Evolutionary conservation across 495 filamentous ascomycete species (phyloP).

Genomic region (Neurospora sp.): DNA sequence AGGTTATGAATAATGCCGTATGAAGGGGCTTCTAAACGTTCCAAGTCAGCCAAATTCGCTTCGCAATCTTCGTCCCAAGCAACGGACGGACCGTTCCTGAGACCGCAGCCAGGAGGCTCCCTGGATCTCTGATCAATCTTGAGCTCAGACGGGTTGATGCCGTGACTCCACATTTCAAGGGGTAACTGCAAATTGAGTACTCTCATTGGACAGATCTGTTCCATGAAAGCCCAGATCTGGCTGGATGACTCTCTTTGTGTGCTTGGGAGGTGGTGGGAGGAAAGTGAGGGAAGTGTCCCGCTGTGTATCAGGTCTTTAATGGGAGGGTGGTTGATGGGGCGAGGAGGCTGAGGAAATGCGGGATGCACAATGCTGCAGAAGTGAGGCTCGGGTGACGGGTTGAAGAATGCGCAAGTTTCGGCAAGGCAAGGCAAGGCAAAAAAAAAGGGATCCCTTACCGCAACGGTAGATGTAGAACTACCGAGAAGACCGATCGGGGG

Average conservation of each 20-base stretch:
- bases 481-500: conserved; percentile 30
- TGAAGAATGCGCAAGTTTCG: conserved; percentile 1
- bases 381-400: neutral
- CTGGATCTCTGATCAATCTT: neutral
- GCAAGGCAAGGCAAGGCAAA: neutral
- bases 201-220: neutral
- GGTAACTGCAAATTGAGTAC: neutral
- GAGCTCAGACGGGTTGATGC: neutral
- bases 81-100: neutral
- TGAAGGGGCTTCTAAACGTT: conserved; percentile 14
- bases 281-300: neutral
- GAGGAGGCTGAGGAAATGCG: neutral
- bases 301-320: neutral
- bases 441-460: conserved; percentile 50
- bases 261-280: neutral
- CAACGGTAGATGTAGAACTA: conserved; percentile 43
- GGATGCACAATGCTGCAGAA: neutral
- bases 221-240: neutral
- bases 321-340: neutral
- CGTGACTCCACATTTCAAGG: neutral
- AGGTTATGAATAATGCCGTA: conserved; percentile 25
- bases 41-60: conserved; percentile 14
- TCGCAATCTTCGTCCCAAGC: neutral
- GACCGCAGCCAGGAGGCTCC: neutral
- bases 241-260: neutral